Percentiles rank a stretch among this genome's conserved stretches.
phyloP scores from a whole-genome alignment of 2,329 filamentous ascomycete genomes.

The Geoglossum cookeanum region DNA sequence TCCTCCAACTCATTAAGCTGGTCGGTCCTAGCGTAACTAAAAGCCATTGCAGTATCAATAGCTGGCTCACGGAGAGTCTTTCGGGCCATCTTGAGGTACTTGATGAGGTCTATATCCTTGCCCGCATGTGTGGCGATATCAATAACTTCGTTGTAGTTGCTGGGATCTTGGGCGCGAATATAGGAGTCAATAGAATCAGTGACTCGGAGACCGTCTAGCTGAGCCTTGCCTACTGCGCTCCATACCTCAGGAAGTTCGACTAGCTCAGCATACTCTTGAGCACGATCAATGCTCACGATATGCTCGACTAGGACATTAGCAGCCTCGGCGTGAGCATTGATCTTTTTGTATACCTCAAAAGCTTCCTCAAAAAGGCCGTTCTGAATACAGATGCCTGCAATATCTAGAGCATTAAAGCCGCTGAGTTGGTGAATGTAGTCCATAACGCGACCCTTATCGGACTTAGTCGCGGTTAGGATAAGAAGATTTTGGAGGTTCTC shows the following conservation, averaged over 20 bases:
- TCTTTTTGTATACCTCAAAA: conserved; percentile 98
- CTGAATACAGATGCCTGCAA: conserved; percentile 80
- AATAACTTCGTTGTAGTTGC: conserved; percentile 89
- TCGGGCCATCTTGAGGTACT: conserved; percentile 88
- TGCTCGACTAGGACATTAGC: conserved; percentile 88
- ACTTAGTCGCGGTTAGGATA: conserved; percentile 90
- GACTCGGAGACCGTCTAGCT: conserved; percentile 86
- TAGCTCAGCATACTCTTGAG: conserved; percentile 85
- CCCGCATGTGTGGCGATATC: conserved; percentile 88
- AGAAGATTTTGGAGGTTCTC: conserved; percentile 88
- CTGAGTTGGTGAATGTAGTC: conserved; percentile 88
- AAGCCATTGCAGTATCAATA: conserved; percentile 85
- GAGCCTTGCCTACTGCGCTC: conserved; percentile 96
- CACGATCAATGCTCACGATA: conserved; percentile 93
- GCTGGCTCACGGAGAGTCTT: conserved; percentile 88
- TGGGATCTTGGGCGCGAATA: conserved; percentile 82
- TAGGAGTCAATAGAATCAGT: conserved; percentile 91
- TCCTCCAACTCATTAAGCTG: conserved; percentile 89
- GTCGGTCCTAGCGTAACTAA: conserved; percentile 81
- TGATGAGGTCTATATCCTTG: conserved; percentile 95
- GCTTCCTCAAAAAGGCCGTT: conserved; percentile 92
- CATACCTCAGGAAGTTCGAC: conserved; percentile 90
- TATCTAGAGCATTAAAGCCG: conserved; percentile 79
- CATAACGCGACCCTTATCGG: conserved; percentile 86
- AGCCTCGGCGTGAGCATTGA: conserved; percentile 69